Conservation (phyloP, 257 asterid genomes). For the Hygrophila difformis region DNA sequence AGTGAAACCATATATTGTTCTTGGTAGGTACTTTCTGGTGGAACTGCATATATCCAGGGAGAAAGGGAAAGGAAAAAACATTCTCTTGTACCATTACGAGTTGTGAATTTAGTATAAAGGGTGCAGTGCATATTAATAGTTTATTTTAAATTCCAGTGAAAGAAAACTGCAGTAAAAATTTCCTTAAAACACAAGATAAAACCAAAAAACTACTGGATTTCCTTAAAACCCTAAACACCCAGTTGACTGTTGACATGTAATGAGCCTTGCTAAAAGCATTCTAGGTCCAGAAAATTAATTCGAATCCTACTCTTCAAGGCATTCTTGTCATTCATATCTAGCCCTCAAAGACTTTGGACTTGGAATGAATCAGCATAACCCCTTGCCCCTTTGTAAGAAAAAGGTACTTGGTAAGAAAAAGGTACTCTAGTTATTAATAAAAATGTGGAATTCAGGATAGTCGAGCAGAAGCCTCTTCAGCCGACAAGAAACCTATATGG, state of each 20-base stretch:
- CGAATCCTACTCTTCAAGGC: too few species aligned
- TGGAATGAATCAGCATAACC: too few species aligned
- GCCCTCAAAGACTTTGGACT: background rate
- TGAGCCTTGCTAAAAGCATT: too few species aligned
- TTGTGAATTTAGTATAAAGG: background rate
- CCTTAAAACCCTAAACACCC: too few species aligned
- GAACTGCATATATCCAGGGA: background rate
- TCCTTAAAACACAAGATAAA: background rate
- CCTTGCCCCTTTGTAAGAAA: too few species aligned
- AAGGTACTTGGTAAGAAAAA: too few species aligned
- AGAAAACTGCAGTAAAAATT: background rate
- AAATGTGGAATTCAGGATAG: constrained; percentile 17
- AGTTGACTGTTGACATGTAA: too few species aligned
- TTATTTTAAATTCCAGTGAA: constrained; percentile 1
- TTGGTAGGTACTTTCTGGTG: background rate
- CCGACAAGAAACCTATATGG: constrained; percentile 15
- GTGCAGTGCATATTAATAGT: background rate
- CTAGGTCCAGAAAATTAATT: too few species aligned
- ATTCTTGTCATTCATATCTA: too few species aligned
- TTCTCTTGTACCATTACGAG: too few species aligned
- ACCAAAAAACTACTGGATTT: too few species aligned
- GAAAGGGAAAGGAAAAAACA: too few species aligned
- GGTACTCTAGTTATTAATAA: constrained; percentile 23
- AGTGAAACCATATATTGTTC: background rate
- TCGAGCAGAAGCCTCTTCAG: constrained; percentile 14